Evolutionary conservation across 2,329 filamentous ascomycete species (phyloP), one percentile per base, ranked within the genome.

Genomic region (Mycosphaerella arachidis): DNA sequence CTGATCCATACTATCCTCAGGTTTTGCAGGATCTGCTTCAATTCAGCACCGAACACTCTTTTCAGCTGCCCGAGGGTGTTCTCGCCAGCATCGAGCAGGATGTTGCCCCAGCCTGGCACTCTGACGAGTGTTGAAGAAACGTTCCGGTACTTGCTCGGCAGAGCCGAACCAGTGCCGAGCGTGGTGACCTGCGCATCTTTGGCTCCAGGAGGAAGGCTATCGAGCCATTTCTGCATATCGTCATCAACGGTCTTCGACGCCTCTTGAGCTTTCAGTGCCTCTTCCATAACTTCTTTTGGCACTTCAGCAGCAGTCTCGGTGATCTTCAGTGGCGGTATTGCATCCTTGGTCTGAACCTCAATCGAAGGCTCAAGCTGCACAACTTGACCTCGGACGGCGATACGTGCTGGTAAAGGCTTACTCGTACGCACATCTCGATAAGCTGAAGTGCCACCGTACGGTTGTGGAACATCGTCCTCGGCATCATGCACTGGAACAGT

Each of bases 71-170:
- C 93, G 8, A 97, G 77, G 0, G 94, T 97, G 70, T 91, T 92
- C 75, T 99, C 94, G 59, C 94, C 94, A 67, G 87, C 91, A 75
- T 99, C 94, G 59, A 99, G 84, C 0, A 99, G 79, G 71, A 96
- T 95, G 72, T 85, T 92, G n/a, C 94, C 94, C 67, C 86, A 84
- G 4, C 87, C 89, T 6, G 94, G 94, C 3, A 96, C 87, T 13
- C 90, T 84, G 48, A 99, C 77, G 4, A 99, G 80, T 0, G 92
- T 97, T 1, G 87, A 86, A 10, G 93, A 96, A 20, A 99, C 94
- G 72, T 97, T 99, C 68, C 94, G 89, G 74, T 97, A 94, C 73
- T 95, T 95, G 35, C 91, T 96, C 1, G 94, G 94, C 16, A 89
- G 73, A 0, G 93, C 90, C 3, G 93, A 97, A 8, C 94, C 94